Percentiles rank a stretch among this genome's conserved stretches.
phyloP scores from a whole-genome alignment of 768 basidiomycete genomes.

The Pholiota molesta region DNA sequence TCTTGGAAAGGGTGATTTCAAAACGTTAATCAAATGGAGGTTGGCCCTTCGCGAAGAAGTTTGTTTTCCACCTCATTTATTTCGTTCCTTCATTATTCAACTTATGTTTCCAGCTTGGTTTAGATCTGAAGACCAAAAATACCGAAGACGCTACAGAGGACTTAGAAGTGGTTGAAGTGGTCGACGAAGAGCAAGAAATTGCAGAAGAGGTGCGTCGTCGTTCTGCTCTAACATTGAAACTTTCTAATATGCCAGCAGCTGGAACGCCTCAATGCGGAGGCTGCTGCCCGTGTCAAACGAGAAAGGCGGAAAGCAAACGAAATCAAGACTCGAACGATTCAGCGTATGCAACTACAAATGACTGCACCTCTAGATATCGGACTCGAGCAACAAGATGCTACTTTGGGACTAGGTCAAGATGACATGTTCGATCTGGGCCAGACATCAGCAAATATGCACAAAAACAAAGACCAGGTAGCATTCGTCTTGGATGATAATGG shows the following conservation, averaged over 20 bases:
- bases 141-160: conserved; percentile 77
- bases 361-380: conserved; percentile 97
- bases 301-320: conserved; percentile 89
- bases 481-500: conserved; percentile 45
- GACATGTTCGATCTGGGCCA: conserved; percentile 87
- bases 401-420: conserved; percentile 74
- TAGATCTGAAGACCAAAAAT: conserved; percentile 79
- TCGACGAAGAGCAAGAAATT: conserved; percentile 90
- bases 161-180: conserved; percentile 62
- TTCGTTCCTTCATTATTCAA: conserved; percentile 1
- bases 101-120: conserved; percentile 58
- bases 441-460: conserved; percentile 47
- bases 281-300: conserved; percentile 70
- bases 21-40: conserved; percentile 90
- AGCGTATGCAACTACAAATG: conserved; percentile 97
- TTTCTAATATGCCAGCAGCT: conserved; percentile 52
- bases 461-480: conserved; percentile 35
- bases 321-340: conserved; percentile 82
- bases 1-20: conserved; percentile 97
- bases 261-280: conserved; percentile 80
- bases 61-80: conserved; percentile 19
- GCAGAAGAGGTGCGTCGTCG: conserved; percentile 71
- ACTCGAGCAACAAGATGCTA: conserved; percentile 77
- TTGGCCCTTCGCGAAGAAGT: conserved; percentile 87
- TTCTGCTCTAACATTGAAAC: not conserved